These are phyloP conservation scores for Cocos nucifera DNA, from an alignment of 176 grass and related monocot genomes.

Conservation along the genomic window DNA sequence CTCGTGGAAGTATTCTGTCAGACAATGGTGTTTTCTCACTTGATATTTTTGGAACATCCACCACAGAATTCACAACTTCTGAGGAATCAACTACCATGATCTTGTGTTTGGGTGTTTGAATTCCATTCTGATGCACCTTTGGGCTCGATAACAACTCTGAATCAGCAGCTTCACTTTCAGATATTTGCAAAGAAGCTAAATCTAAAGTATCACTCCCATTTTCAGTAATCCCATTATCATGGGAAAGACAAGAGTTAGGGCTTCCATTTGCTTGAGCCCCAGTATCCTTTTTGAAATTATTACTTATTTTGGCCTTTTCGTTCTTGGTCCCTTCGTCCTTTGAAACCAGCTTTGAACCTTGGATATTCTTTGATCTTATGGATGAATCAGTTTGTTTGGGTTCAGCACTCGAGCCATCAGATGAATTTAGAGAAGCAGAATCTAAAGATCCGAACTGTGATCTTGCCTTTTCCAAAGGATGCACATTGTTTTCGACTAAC, in stretches of 20 bases:
- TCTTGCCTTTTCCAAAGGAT: constrained; percentile 27
- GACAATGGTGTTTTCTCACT: constrained; percentile 30
- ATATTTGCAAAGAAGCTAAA: constrained; percentile 10
- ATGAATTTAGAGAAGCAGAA: constrained; percentile 37
- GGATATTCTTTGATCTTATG: constrained; percentile 21
- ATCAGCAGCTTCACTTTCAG: constrained; percentile 5
- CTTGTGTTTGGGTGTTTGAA: constrained; percentile 35
- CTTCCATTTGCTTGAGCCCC: constrained; percentile 40
- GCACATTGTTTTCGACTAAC: constrained; percentile 6
- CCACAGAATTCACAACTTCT: constrained; percentile 17
- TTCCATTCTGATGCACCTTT: constrained; percentile 20
- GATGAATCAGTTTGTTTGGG: constrained; percentile 26
- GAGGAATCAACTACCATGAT: constrained; percentile 23
- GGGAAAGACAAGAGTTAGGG: constrained; percentile 19
- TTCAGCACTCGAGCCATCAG: constrained; percentile 19
- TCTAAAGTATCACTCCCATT: constrained; percentile 19
- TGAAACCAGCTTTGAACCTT: constrained; percentile 3
- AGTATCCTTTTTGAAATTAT: constrained; percentile 25
- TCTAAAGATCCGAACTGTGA: constrained; percentile 73
- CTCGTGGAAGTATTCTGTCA: constrained; percentile 56
- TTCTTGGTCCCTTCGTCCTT: constrained; percentile 18
- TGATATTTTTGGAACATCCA: constrained; percentile 10
- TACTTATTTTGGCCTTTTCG: constrained; percentile 21
- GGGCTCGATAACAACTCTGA: neutral
- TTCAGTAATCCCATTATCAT: constrained; percentile 22